A percentile compares a stretch with the other conserved stretches of the same genome.
These are phyloP conservation scores for Persicaria tinctoria DNA, from an alignment of 148 eudicot species.

Conservation along the genomic window DNA sequence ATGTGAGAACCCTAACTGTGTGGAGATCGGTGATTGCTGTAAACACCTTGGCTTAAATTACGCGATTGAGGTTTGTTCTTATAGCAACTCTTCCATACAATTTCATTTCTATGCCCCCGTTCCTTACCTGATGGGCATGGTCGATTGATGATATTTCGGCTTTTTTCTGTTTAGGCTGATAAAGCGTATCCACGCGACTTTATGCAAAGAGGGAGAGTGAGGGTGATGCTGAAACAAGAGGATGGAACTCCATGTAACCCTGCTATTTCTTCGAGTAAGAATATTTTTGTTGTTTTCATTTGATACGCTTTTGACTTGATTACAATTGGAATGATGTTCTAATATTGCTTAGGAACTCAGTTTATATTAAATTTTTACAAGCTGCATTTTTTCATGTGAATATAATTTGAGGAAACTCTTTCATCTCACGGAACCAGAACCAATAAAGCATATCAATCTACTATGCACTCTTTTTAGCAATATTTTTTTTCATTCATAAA, in stretches of 20 bases:
- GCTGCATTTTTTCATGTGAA: too few species aligned
- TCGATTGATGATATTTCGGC: neutral
- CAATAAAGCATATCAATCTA: too few species aligned
- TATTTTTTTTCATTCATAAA: too few species aligned
- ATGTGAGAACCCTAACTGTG: constrained; percentile 64
- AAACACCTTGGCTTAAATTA: constrained; percentile 47
- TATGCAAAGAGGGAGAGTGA: constrained; percentile 78
- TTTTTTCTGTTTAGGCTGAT: constrained; percentile 30
- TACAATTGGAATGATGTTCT: too few species aligned
- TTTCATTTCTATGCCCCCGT: neutral
- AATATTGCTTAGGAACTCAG: too few species aligned
- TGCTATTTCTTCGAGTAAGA: constrained; percentile 61
- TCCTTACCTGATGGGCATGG: neutral
- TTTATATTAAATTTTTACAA: too few species aligned
- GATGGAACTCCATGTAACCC: constrained; percentile 67
- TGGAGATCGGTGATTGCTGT: constrained; percentile 68
- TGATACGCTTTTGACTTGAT: neutral
- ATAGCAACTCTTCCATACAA: neutral
- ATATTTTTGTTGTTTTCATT: neutral
- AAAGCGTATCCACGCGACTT: constrained; percentile 82
- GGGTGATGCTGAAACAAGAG: constrained; percentile 60
- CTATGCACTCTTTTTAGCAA: too few species aligned
- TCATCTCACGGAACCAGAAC: too few species aligned
- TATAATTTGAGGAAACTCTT: too few species aligned
- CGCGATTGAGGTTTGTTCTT: constrained; percentile 48